A percentile compares a stretch with the other conserved stretches of the same genome.
Conservation (phyloP, 768 basidiomycete genomes). For the Lactarius sanguifluus region DNA sequence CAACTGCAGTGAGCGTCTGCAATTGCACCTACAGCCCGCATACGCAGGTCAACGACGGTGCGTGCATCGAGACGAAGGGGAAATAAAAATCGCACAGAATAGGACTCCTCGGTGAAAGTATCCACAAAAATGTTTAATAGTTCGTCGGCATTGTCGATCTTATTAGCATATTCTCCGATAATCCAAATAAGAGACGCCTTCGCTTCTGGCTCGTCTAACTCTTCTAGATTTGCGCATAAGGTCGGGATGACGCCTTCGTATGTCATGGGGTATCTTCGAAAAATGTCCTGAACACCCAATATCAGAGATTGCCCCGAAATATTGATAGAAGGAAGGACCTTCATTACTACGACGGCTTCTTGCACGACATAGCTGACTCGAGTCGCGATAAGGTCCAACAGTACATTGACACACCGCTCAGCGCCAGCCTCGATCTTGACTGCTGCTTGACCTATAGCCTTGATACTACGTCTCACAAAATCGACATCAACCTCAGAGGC, state of each 20-base stretch:
- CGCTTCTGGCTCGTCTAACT: constrained; percentile 96
- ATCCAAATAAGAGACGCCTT: constrained; percentile 99
- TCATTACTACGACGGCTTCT: constrained; percentile 98
- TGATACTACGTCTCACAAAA: constrained; percentile 92
- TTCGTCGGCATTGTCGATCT: constrained; percentile 91
- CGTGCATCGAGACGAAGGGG: not conserved
- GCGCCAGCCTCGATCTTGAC: constrained; percentile 93
- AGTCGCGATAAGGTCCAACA: constrained; percentile 90
- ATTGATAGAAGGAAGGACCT: constrained; percentile 50
- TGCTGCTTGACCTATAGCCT: constrained; percentile 94
- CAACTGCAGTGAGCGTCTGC: constrained; percentile 89
- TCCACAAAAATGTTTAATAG: constrained; percentile 88
- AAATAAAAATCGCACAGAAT: constrained; percentile 68
- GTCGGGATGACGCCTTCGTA: constrained; percentile 98
- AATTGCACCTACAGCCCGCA: constrained; percentile 48
- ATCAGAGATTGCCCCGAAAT: not conserved
- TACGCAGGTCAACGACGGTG: not conserved
- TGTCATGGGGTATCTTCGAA: constrained; percentile 93
- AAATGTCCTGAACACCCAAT: constrained; percentile 72
- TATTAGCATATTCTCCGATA: constrained; percentile 96
- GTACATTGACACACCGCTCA: constrained; percentile 91
- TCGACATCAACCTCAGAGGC: constrained; percentile 98
- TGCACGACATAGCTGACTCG: constrained; percentile 97
- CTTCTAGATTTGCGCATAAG: constrained; percentile 91
- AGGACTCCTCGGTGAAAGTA: constrained; percentile 89